phyloP scores from a whole-genome alignment of 495 filamentous ascomycete species.

The Ramalina intermedia region DNA sequence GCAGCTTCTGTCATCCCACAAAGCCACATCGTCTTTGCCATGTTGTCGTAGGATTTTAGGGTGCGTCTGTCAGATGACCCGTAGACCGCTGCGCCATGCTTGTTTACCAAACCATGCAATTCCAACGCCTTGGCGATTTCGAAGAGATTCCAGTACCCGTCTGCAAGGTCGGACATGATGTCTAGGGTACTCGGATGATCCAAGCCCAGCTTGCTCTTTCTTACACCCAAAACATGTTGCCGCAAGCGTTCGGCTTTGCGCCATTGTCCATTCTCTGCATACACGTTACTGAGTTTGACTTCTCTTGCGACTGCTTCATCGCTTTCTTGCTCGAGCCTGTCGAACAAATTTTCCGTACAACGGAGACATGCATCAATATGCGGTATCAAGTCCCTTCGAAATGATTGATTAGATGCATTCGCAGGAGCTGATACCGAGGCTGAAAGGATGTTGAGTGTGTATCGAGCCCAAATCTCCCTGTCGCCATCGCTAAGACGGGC shows the following conservation, averaged over 20 bases:
- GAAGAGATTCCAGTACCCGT: conserved; percentile 13
- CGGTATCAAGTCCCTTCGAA: conserved; percentile 13
- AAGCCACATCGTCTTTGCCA: conserved; percentile 10
- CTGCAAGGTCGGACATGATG: conserved; percentile 12
- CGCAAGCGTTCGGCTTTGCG: conserved; percentile 8
- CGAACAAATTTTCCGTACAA: background rate
- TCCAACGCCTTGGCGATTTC: conserved; percentile 2
- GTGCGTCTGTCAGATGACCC: conserved; percentile 4
- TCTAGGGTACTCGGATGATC: conserved; percentile 8
- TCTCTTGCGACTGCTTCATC: background rate
- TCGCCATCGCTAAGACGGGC: conserved; percentile 15
- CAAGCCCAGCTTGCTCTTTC: conserved; percentile 6
- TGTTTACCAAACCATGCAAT: background rate
- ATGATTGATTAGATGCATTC: conserved; percentile 4
- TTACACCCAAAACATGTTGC: conserved; percentile 4
- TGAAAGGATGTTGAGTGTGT: conserved; percentile 9
- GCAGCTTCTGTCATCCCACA: conserved; percentile 4
- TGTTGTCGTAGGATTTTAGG: conserved; percentile 4
- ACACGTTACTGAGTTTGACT: conserved; percentile 3
- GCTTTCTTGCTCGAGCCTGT: conserved; percentile 1
- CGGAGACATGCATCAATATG: conserved; percentile 17
- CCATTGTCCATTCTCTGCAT: conserved; percentile 12
- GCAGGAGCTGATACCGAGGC: conserved; percentile 10
- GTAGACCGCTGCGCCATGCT: background rate
- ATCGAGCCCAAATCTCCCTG: conserved; percentile 2